These are phyloP conservation scores for Plantago major DNA, from an alignment of 257 asterid genomes.

Conservation along the genomic window DNA sequence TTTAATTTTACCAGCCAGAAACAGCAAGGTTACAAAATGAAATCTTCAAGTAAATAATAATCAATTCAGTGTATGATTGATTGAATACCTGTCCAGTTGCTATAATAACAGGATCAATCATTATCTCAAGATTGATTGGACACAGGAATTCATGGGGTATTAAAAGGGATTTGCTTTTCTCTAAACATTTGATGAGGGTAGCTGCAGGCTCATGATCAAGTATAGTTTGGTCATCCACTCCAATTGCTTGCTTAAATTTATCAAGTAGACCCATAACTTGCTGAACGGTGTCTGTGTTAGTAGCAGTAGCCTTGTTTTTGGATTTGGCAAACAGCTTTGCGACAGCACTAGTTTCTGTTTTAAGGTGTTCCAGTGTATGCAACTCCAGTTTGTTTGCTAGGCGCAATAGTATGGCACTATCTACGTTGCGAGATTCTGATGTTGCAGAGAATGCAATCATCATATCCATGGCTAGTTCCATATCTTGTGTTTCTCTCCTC, in stretches of 20 bases:
- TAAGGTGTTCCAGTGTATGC: slow-evolving; percentile 38
- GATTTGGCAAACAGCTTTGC: slow-evolving; percentile 23
- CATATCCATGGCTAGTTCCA: slow-evolving; percentile 66
- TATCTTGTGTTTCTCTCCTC: slow-evolving; percentile 53
- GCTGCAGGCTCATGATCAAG: slow-evolving; percentile 37
- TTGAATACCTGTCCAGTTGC: slow-evolving; percentile 55
- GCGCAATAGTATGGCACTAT: slow-evolving; percentile 47
- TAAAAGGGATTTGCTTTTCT: slow-evolving; percentile 36
- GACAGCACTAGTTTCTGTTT: slow-evolving; percentile 40
- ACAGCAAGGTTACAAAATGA: too few species aligned
- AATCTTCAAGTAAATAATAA: too few species aligned
- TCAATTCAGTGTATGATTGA: too few species aligned
- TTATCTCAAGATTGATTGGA: slow-evolving; percentile 54
- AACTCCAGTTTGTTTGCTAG: slow-evolving; percentile 52
- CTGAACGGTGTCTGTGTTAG: slow-evolving; percentile 23
- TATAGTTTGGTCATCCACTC: slow-evolving; percentile 36
- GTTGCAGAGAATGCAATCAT: slow-evolving; percentile 41
- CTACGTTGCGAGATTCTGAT: slow-evolving; percentile 38
- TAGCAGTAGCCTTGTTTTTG: slow-evolving; percentile 20
- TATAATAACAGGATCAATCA: slow-evolving; percentile 61
- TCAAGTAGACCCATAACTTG: slow-evolving; percentile 35
- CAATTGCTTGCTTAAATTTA: slow-evolving; percentile 45
- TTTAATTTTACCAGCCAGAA: too few species aligned
- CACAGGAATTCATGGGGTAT: slow-evolving; percentile 61
- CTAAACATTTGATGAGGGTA: slow-evolving; percentile 22